A percentile compares a stretch with the other conserved stretches of the same genome.
Conservation (phyloP, 1,284 basidiomycete species). For the Pseudozyma sp. region DNA sequence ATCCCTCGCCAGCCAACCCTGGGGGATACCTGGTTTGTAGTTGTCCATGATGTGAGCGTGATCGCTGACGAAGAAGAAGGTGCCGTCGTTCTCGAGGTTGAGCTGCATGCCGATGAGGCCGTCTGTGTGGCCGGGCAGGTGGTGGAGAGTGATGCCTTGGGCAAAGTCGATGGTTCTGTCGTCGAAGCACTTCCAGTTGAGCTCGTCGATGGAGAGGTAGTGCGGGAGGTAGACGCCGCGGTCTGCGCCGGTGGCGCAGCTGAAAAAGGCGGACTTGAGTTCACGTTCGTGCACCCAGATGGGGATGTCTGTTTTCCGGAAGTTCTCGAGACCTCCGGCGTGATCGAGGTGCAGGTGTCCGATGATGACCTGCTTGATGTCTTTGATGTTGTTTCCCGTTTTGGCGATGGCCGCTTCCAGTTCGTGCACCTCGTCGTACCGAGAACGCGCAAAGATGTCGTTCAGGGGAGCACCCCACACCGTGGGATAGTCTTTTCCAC, state of each 20-base stretch:
- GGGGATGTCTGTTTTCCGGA: slow-evolving; percentile 52
- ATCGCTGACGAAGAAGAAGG: slow-evolving; percentile 53
- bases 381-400: slow-evolving; percentile 59
- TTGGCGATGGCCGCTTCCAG: slow-evolving; percentile 62
- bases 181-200: slow-evolving; percentile 66
- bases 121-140: slow-evolving; percentile 64
- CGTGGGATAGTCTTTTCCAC: slow-evolving; percentile 40
- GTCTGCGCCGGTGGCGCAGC: slow-evolving; percentile 59
- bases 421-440: slow-evolving; percentile 59
- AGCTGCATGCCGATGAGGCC: slow-evolving; percentile 63
- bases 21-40: slow-evolving; percentile 54
- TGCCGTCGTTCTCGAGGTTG: slow-evolving; percentile 57
- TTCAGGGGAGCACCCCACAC: slow-evolving; percentile 44
- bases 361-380: slow-evolving; percentile 54
- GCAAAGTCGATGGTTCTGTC: slow-evolving; percentile 57
- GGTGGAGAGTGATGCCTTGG: slow-evolving; percentile 62
- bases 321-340: slow-evolving; percentile 59
- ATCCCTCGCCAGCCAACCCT: slow-evolving; percentile 59
- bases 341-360: slow-evolving; percentile 63
- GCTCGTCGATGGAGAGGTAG: slow-evolving; percentile 50
- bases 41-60: slow-evolving; percentile 59
- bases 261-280: slow-evolving; percentile 59
- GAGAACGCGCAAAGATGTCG: slow-evolving; percentile 51
- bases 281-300: slow-evolving; percentile 66
- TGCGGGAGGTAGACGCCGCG: slow-evolving; percentile 54